Evolutionary conservation across 2,329 filamentous ascomycete genomes (phyloP), one percentile per base, ranked within the genome.

Genomic region (Colletotrichum somersetense): DNA sequence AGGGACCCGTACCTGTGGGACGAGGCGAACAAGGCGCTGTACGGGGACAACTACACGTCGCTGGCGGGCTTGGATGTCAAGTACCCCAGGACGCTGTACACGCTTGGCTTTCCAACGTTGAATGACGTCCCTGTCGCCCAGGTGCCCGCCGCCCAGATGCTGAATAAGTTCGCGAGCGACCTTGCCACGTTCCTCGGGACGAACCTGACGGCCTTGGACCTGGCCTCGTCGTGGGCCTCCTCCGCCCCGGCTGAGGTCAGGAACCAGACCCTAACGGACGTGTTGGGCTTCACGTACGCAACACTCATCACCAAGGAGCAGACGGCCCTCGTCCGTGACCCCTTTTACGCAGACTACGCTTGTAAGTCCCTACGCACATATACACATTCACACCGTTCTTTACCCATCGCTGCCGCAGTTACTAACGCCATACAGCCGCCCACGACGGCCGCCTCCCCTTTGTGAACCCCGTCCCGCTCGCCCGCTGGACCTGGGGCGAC

Each of bases 301-400:
- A 78, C 77, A 12, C 69, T 84, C 52, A 82, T 83, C 67, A 77
- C 76, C 50, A 82, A 82, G 73, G 77, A 83, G 71, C 82, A 84
- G 73, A 80, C 75, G 55, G 61, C 70, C 3, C 77, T 83, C 2
- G 76, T 84, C 11, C 78, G 81, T 1, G 79, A 81, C n/a, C 81
- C 80, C 5, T 83, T 84, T 65, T 83, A 80, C 72, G 73, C 70
- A 2, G 82, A 83, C 73, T 84, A 83, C 55, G 81, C 81, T n/a
- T 77, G 78, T 77, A 70, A 61, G 72, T 72, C 16, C 11, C 14
- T 3, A 30, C 44, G n/a, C 18, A 42, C 2, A 18, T 6, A 16
- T 10, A 18, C 14, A 42, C 40, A 5, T 44, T 0, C 3, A 50
- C n/a, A 0, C n/a, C 2, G 2, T 0, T 4, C 20, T 30, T 10